Conservation (phyloP, 495 filamentous ascomycete species). For the Durotheca rogersii region DNA sequence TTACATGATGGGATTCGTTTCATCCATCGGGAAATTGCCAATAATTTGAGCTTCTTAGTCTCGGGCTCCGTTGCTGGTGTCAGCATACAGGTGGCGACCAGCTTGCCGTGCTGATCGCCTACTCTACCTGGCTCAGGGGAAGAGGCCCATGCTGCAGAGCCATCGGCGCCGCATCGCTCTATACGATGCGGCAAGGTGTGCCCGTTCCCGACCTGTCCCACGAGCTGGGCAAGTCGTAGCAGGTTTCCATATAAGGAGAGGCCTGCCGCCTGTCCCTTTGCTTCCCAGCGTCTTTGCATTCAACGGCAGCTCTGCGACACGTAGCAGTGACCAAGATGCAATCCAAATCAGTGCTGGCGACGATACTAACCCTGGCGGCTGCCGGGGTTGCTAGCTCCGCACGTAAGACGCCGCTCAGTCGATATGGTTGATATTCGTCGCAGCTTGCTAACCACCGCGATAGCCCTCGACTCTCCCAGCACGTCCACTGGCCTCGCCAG, state of each 20-base stretch:
- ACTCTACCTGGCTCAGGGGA: not conserved
- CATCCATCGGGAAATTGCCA: no score
- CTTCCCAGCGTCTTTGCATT: not conserved
- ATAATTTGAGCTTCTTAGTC: not conserved
- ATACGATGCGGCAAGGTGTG: no score
- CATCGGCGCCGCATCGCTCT: not conserved
- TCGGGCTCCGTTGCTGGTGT: conserved; percentile 14
- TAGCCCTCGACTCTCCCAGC: conserved; percentile 8
- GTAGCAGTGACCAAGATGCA: conserved; percentile 2
- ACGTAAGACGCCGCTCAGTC: not conserved
- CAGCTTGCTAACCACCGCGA: not conserved
- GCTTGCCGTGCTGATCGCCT: not conserved
- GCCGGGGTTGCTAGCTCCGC: not conserved
- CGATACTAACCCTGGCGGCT: conserved; percentile 2
- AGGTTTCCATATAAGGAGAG: not conserved
- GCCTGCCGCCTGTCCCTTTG: not conserved
- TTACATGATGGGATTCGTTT: no score
- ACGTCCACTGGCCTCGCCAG: conserved; percentile 2
- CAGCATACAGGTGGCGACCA: conserved; percentile 2
- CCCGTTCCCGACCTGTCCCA: no score
- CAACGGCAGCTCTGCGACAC: not conserved
- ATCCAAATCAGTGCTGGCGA: conserved; percentile 5
- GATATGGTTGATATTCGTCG: no score
- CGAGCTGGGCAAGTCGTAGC: no score
- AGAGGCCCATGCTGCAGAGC: conserved; percentile 7